Evolutionary conservation across 2,329 filamentous ascomycete genomes (phyloP).

Genomic region (Neofusicoccum sp.): DNA sequence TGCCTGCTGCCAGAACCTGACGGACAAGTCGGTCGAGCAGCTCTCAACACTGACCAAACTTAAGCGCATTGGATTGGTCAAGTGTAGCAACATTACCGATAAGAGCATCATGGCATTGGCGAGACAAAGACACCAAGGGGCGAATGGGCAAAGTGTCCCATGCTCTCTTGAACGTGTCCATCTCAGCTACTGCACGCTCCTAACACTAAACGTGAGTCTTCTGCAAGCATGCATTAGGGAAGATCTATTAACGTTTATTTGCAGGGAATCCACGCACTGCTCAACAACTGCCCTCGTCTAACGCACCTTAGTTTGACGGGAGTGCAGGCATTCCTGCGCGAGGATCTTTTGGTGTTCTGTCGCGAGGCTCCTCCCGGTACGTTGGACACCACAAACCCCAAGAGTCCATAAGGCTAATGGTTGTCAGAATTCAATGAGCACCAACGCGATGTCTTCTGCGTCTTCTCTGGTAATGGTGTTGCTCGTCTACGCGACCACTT

Average conservation of each 20-base stretch:
- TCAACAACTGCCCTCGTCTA: constrained; percentile 87
- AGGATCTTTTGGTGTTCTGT: constrained; percentile 82
- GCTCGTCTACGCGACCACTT: constrained; percentile 73
- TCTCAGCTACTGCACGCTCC: constrained; percentile 86
- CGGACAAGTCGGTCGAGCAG: constrained; percentile 80
- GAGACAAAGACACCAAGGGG: constrained; percentile 57
- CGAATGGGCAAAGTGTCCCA: constrained; percentile 56
- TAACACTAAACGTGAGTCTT: constrained; percentile 72
- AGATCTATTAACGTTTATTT: constrained; percentile 30
- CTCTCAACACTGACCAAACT: constrained; percentile 87
- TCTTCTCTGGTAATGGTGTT: constrained; percentile 90
- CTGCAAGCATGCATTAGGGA: neutral
- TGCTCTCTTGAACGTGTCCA: constrained; percentile 88
- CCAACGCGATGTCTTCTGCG: constrained; percentile 93
- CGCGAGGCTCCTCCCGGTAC: constrained; percentile 75
- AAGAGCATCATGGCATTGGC: constrained; percentile 83
- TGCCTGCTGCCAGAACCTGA: constrained; percentile 88
- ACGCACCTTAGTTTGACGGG: constrained; percentile 95
- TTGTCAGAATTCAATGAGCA: constrained; percentile 85
- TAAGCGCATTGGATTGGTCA: constrained; percentile 91
- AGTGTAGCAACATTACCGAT: constrained; percentile 88
- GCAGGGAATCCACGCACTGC: constrained; percentile 82
- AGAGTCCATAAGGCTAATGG: constrained; percentile 14
- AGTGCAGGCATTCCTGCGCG: constrained; percentile 82
- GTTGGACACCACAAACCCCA: constrained; percentile 19